Base-by-base conservation (phyloP, 2,329 filamentous ascomycete species). In the Arthrinium phaeospermum region DNA sequence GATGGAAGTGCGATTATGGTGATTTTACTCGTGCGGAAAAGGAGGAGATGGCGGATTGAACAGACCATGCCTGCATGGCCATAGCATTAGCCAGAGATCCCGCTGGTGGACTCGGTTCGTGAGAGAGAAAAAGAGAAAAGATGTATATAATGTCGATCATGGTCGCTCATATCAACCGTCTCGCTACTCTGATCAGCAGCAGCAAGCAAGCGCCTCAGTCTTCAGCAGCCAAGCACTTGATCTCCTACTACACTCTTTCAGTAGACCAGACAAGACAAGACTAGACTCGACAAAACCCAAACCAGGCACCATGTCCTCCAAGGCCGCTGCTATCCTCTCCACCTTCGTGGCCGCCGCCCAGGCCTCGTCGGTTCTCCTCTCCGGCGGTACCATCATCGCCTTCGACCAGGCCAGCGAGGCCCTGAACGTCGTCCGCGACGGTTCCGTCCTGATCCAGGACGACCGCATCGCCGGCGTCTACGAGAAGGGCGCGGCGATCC, bases 401-500 rank as follows among this genome's bases (percentile, higher is more conserved):
- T 80, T 77, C 22, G 75, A 79, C 46, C 74, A 76, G 34, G 71
- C 73, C n/a, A 74, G 68, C 24, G 73, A 78, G n/a, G 72, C 74
- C 4, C 74, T 83, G 45, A 61, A 76, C 22, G 76, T 80, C 12
- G 76, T 79, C 64, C 77, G 78, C 10, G 72, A 78, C 69, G 79
- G 79, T 47, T 80, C 82, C 0, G 67, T 84, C 16, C 77, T 84
- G 6, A 74, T 84, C 3, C 79, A 78, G 5, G 76, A 78, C 16
- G 81, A 84, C 73, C 74, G 74, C 4, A 83, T 84, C 61, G 75
- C 77, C 0, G 77, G 75, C 10, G 78, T 83, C 61, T 81, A 79
- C 69, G 67, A 76, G 1, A n/a, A 34, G 34, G 73, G 74, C 34
- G 73, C 78, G 22, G 75, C 74, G 27, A 44, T 82, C 4, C 78